Conservation (phyloP, 345 rosid species). For the Eucalyptus pauciflora region DNA sequence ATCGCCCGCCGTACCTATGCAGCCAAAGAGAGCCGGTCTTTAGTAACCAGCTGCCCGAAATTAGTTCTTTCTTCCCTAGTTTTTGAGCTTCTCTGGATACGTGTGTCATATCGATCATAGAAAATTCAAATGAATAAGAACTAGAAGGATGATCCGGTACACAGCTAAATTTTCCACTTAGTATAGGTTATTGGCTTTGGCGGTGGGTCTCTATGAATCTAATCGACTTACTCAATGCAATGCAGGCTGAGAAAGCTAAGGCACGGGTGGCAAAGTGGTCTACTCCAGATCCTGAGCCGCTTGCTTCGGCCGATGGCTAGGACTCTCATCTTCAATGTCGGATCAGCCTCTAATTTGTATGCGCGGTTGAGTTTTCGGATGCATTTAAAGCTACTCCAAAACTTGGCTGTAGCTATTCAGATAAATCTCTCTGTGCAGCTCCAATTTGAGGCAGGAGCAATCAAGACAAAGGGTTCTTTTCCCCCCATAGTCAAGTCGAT, state of each 20-base stretch:
- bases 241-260: conserved; percentile 17
- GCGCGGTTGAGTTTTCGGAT: not conserved
- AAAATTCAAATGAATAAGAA: not conserved
- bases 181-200: not conserved
- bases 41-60: too few relatives aligned
- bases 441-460: not conserved
- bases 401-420: too few relatives aligned
- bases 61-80: too few relatives aligned
- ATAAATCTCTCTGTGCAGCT: not conserved
- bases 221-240: not conserved
- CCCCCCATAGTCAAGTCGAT: too few relatives aligned
- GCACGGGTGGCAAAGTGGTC: conserved; percentile 10
- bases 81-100: too few relatives aligned
- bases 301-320: not conserved
- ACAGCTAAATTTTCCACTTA: not conserved
- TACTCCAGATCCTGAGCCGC: not conserved
- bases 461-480: not conserved
- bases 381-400: too few relatives aligned
- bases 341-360: not conserved
- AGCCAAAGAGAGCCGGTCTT: too few relatives aligned
- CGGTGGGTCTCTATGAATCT: not conserved
- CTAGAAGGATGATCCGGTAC: not conserved
- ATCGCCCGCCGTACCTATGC: too few relatives aligned
- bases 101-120: not conserved
- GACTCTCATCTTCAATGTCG: not conserved